Evolutionary conservation across 129 eudicot genomes (phyloP).

Genomic region (Gnaphalium uliginosum): DNA sequence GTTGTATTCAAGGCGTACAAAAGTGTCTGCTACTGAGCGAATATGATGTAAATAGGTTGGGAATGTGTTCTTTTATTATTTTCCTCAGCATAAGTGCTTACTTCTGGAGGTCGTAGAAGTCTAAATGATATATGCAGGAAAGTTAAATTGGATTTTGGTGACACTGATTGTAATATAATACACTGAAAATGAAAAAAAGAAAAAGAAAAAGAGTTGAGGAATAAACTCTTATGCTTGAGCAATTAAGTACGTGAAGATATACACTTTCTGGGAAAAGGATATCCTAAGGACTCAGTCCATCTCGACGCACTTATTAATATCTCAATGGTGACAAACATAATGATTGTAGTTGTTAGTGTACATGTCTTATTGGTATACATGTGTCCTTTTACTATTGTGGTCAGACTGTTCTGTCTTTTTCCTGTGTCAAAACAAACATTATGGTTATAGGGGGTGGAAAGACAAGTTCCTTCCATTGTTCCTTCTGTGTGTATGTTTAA

Average conservation of each 20-base stretch:
- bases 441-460: slow-evolving; percentile 17
- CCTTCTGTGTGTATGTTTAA: slow-evolving; percentile 22
- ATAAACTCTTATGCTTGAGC: neutral
- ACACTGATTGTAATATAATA: neutral
- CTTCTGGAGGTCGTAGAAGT: neutral
- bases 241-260: neutral
- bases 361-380: slow-evolving; percentile 6
- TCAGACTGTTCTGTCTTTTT: slow-evolving; percentile 5
- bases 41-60: neutral
- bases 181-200: neutral
- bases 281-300: neutral
- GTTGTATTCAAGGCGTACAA: neutral
- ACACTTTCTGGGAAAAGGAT: neutral
- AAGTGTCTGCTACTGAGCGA: neutral
- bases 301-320: neutral
- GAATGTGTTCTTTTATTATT: neutral
- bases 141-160: neutral
- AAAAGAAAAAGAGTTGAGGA: neutral
- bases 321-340: slow-evolving; percentile 9
- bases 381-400: neutral
- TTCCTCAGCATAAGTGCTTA: neutral
- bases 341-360: neutral
- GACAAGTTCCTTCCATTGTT: slow-evolving; percentile 6
- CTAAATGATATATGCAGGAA: neutral
- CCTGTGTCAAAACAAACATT: slow-evolving; percentile 7